A percentile compares a stretch with the other conserved stretches of the same genome.
phyloP scores from a whole-genome alignment of 2,329 filamentous ascomycete genomes.

The Fonsecaea monophora region DNA sequence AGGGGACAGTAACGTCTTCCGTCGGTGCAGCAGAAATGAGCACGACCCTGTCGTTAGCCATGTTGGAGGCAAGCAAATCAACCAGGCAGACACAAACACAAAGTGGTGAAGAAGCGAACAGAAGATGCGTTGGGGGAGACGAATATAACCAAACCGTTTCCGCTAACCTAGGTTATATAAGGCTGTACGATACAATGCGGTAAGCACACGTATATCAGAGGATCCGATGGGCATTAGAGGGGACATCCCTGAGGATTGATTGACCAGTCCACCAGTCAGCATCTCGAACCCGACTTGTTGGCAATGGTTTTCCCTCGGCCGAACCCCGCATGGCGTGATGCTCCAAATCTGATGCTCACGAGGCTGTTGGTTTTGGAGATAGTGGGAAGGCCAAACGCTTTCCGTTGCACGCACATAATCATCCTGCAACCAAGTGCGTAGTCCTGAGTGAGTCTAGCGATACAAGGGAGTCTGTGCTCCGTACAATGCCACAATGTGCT shows the following conservation, averaged over 20 bases:
- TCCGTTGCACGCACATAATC: neutral
- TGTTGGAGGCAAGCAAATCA: constrained; percentile 8
- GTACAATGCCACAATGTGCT: neutral
- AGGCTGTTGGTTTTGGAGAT: constrained; percentile 7
- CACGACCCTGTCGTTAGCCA: constrained; percentile 27
- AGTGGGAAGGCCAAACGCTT: neutral
- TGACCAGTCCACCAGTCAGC: neutral
- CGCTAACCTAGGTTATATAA: constrained; percentile 13
- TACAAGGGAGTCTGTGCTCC: neutral
- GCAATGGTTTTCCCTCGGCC: constrained; percentile 6
- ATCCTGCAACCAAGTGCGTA: neutral
- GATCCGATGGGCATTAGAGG: neutral
- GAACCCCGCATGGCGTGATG: constrained; percentile 14
- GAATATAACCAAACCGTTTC: neutral
- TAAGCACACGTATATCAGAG: neutral
- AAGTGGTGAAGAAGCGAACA: neutral
- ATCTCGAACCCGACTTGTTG: neutral
- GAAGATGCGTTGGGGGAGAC: neutral
- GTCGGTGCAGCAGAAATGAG: constrained; percentile 30
- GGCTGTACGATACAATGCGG: neutral
- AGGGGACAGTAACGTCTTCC: constrained; percentile 30
- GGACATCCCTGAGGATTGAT: neutral
- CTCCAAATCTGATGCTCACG: constrained; percentile 12
- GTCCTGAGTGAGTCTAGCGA: neutral
- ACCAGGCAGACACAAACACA: neutral